Conservation (phyloP, 2,329 filamentous ascomycete genomes). For the Fusarium avenaceum region DNA sequence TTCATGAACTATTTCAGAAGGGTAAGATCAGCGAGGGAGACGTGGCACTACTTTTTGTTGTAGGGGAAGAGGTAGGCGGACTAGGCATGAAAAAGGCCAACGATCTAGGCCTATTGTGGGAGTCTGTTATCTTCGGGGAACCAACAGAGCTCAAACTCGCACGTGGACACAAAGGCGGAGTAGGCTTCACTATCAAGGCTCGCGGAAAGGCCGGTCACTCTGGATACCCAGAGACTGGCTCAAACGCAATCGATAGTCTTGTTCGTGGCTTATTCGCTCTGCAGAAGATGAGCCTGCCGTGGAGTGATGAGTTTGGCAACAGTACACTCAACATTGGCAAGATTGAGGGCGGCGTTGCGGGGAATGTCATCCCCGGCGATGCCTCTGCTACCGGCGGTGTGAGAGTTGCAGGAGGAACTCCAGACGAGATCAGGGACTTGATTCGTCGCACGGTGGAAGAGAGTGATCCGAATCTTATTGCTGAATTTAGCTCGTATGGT, state of each 20-base stretch:
- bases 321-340: slow-evolving; percentile 1
- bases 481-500: slow-evolving; percentile 2
- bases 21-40: fast-evolving
- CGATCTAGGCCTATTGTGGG: slow-evolving; percentile 5
- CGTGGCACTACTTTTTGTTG: slow-evolving; percentile 2
- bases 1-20: neutral
- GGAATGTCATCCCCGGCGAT: slow-evolving; percentile 9
- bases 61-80: neutral
- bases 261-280: neutral
- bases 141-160: slow-evolving; percentile 20
- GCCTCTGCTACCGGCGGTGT: neutral
- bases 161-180: slow-evolving; percentile 5
- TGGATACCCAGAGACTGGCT: slow-evolving; percentile 12
- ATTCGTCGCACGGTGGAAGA: neutral
- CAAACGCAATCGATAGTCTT: slow-evolving; percentile 18
- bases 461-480: neutral
- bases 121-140: slow-evolving; percentile 13
- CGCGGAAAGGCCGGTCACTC: slow-evolving; percentile 14
- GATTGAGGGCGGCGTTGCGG: slow-evolving; percentile 13
- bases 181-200: neutral
- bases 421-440: neutral
- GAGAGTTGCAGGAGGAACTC: slow-evolving; percentile 8
- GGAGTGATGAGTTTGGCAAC: slow-evolving; percentile 8
- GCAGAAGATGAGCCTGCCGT: neutral
- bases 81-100: slow-evolving; percentile 5